Conservation (phyloP, 768 basidiomycete species). For the Panus rudis region DNA sequence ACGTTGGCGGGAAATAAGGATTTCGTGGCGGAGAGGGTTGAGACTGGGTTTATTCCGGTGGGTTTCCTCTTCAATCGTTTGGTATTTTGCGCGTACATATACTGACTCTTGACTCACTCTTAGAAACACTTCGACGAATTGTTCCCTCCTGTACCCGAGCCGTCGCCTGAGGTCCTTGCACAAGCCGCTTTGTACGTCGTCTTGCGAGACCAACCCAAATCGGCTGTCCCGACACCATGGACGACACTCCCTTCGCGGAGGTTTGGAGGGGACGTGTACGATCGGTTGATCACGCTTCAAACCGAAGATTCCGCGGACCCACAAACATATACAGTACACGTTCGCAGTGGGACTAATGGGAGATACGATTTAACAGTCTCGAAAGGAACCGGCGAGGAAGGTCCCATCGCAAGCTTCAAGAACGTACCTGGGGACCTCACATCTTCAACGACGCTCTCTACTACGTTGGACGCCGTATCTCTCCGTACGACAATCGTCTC, state of each 20-base stretch:
- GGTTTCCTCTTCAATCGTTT: constrained; percentile 13
- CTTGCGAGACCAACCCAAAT: constrained; percentile 48
- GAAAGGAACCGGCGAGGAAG: constrained; percentile 22
- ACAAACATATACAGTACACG: constrained; percentile 30
- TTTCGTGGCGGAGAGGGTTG: constrained; percentile 75
- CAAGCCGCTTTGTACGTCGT: constrained; percentile 74
- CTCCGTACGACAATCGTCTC: constrained; percentile 66
- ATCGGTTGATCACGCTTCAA: constrained; percentile 56
- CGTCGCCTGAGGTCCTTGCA: constrained; percentile 59
- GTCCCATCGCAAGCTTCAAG: constrained; percentile 29
- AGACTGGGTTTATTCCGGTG: constrained; percentile 89
- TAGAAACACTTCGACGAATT: constrained; percentile 80
- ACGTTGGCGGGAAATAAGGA: constrained; percentile 68
- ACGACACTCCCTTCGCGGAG: constrained; percentile 61
- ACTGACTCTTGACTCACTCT: not conserved
- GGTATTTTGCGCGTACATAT: not conserved
- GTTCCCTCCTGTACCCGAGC: constrained; percentile 60
- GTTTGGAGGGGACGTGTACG: constrained; percentile 69
- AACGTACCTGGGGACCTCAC: constrained; percentile 52
- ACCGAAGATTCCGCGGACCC: constrained; percentile 40
- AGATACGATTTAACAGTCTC: constrained; percentile 43
- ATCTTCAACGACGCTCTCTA: constrained; percentile 45
- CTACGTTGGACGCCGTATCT: constrained; percentile 45
- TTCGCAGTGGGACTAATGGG: constrained; percentile 18
- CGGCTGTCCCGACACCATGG: constrained; percentile 46